Conservation (phyloP, 192 early-diverging fungal genomes). For the Coemansia sp. region DNA sequence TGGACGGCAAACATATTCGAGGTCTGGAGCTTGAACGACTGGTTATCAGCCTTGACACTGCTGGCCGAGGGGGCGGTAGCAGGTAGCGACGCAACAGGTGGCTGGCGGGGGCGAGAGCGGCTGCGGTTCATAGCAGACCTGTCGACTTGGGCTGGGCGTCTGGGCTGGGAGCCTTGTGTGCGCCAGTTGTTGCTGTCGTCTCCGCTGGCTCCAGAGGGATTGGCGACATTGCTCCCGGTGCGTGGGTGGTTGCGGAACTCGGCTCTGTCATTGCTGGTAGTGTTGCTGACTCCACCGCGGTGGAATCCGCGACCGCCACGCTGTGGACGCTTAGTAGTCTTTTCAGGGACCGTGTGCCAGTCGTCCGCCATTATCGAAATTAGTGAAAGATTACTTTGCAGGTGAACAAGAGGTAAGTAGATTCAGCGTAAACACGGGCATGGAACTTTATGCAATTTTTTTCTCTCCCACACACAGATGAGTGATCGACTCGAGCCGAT, state of each 20-base stretch:
- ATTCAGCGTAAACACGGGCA: neutral
- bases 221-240: neutral
- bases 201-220: neutral
- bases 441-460: neutral
- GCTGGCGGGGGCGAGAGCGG: constrained; percentile 30
- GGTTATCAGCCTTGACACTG: constrained; percentile 17
- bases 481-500: neutral
- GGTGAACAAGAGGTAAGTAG: neutral
- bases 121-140: constrained; percentile 21
- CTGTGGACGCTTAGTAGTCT: constrained; percentile 16
- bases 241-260: constrained; percentile 20
- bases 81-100: neutral
- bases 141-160: neutral
- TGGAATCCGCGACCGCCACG: constrained; percentile 15
- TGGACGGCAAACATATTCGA: constrained; percentile 50
- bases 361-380: constrained; percentile 32
- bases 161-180: constrained; percentile 12
- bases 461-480: neutral
- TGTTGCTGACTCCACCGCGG: constrained; percentile 6
- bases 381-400: neutral
- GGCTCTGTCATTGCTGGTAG: constrained; percentile 7
- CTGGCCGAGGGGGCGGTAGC: constrained; percentile 2
- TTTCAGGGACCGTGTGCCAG: constrained; percentile 55
- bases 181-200: constrained; percentile 20
- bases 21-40: constrained; percentile 35